Base-by-base conservation (phyloP, 805 yeast species). In the Priceomyces haplophilus region DNA sequence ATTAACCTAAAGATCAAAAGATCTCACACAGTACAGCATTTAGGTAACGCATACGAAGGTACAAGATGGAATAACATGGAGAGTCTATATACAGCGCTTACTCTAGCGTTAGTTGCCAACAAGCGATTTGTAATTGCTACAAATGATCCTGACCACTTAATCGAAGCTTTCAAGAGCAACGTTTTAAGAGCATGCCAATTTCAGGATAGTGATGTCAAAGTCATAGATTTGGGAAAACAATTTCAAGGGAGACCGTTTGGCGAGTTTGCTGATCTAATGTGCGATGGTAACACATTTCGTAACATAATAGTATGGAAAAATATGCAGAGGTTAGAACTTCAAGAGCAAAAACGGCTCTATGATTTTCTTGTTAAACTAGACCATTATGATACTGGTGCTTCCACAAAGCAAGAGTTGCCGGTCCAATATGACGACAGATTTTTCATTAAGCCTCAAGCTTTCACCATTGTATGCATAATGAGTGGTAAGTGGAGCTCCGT, bases 301-400 rank as follows among this genome's bases (percentile, higher is more conserved):
- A 43, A 36, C 18, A 33, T 50, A 3, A 43, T 51, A 3, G 43
- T 57, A n/a, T 52, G 59, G 54, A 40, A 45, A 34, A 53, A 55
- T 43, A 23, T 58, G 31, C 55, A 56, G 29, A 35, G 30, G 24
- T 27, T 51, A 7, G 16, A 40, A 8, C 23, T 17, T 3, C 32
- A 13, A 10, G 42, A 45, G 25, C 61, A 58, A 25, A 48, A 41
- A 30, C 42, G 42, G 34, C 37, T 61, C 11, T 51, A 53, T 13
- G 34, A 43, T n/a, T 42, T 58, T 4, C 24, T 60, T 4, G 46
- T 54, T 27, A 44, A 54, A 36, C 16, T 61, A 7, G 58, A 56
- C 36, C 50, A 48, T 23, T 59, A 45, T 41, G 59, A 60, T 34
- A 55, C 55, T 6, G 51, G 51, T 30, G 35, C 38, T 31, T 43